Conservation (phyloP, 306 rosid genomes). For the Rosa rugosa region DNA sequence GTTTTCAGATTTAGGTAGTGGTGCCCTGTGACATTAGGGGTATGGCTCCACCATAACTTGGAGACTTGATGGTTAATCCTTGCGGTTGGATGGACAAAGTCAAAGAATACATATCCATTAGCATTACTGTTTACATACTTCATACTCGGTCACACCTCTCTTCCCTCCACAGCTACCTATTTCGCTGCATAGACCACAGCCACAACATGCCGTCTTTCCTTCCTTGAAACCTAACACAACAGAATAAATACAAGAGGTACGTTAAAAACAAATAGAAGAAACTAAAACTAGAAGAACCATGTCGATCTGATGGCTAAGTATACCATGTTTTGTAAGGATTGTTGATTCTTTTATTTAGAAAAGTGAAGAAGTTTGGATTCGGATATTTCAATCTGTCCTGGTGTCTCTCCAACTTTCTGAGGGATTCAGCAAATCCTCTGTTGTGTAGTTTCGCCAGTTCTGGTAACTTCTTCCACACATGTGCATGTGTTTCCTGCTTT, state of each 20-base stretch:
- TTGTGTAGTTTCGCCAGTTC: not conserved
- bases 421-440: too few species aligned
- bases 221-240: slow-evolving; percentile 1
- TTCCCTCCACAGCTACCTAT: slow-evolving; percentile 57
- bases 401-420: too few species aligned
- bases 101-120: slow-evolving; percentile 42
- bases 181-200: slow-evolving; percentile 51
- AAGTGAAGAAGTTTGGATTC: too few species aligned
- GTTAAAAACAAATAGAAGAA: too few species aligned
- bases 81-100: slow-evolving; percentile 41
- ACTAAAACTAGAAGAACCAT: too few species aligned
- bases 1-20: slow-evolving; percentile 30
- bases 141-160: slow-evolving; percentile 32
- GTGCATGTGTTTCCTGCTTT: slow-evolving; percentile 9
- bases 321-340: too few species aligned
- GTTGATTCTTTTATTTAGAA: too few species aligned
- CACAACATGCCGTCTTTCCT: slow-evolving; percentile 55
- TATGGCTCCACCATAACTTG: slow-evolving; percentile 36
- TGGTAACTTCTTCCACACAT: slow-evolving; percentile 15
- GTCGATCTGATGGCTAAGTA: too few species aligned
- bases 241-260: too few species aligned
- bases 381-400: too few species aligned
- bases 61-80: slow-evolving; percentile 32
- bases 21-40: slow-evolving; percentile 16
- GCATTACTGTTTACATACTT: slow-evolving; percentile 8